Evolutionary conservation across 1,139 yeast species (phyloP), one percentile per base, ranked within the genome.

Genomic region (Suhomyces kunorum): DNA sequence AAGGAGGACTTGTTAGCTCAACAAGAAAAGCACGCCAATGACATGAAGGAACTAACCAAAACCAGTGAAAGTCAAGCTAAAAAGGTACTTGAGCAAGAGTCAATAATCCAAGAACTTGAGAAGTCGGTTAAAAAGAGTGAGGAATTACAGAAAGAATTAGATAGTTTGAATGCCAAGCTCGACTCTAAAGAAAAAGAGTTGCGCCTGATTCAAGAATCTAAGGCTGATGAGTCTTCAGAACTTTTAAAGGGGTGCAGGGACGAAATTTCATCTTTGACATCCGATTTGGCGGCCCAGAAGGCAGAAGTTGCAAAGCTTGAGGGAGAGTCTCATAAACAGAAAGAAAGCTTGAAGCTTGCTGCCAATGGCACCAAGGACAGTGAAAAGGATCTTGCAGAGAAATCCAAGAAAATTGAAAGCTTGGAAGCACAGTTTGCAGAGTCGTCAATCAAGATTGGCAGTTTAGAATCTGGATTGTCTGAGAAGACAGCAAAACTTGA

Each of bases 111-210:
- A 11, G 27, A 33, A 15, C 27, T 31, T 8, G 28, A 31, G 16
- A 27, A 25, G n/a, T 20, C 8, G 4, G 18, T 9, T 9, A 14
- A 12, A 4, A 23, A 30, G 16, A 9, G 19, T 22, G 25, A 30
- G 14, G 30, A 25, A 6, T 28, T 20, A 14, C 9, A 29, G 17
- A 23, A 25, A 19, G 30, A 26, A 12, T 13, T 27, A n/a, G 20
- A 24, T 3, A 18, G 11, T 7, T 31, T 34, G 29, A 40, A 45
- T 13, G 6, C 40, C n/a, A 25, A 34, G 24, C 12, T 32, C 8
- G 24, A 28, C 25, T 27, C 13, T 9, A 33, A 19, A 6, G 37
- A 34, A 6, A 28, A 23, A 12, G 33, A 28, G 29, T 28, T 35
- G 29, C 23, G 14, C 4, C 13, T 18, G 5, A 17, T 29, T 13